Conservation (phyloP, 495 filamentous ascomycete species). For the Rostrohypoxylon terebratum region DNA sequence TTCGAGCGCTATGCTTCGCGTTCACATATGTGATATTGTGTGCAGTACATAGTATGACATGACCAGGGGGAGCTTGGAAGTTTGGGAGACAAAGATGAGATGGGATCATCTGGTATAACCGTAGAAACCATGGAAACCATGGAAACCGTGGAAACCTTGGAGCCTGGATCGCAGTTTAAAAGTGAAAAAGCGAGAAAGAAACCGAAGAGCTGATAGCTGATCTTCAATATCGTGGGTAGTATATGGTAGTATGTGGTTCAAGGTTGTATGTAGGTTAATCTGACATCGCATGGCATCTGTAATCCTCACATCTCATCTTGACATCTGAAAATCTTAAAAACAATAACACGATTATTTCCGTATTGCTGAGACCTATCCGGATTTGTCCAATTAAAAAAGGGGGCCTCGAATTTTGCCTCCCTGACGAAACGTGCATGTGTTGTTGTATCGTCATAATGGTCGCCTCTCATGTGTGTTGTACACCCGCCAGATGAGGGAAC, state of each 20-base stretch:
- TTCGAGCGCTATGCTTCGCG: conserved; percentile 33
- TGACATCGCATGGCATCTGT: not conserved
- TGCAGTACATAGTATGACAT: conserved; percentile 19
- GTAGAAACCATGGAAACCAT: not conserved
- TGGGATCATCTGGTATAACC: not conserved
- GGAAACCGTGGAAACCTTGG: not conserved
- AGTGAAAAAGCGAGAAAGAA: not conserved
- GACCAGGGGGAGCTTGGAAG: conserved; percentile 11
- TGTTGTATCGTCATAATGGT: conserved; percentile 39
- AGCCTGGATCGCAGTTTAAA: not conserved
- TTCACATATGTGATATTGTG: conserved; percentile 12
- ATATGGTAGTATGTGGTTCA: too few relatives aligned
- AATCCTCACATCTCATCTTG: too few relatives aligned
- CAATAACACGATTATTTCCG: conserved; percentile 15
- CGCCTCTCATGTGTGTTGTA: conserved; percentile 43
- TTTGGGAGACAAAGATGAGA: not conserved
- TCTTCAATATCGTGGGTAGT: too few relatives aligned
- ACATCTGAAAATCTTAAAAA: conserved; percentile 3
- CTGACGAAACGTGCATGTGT: conserved; percentile 32
- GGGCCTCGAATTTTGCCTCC: conserved; percentile 31
- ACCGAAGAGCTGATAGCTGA: not conserved
- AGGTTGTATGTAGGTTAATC: not conserved
- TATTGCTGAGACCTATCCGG: conserved; percentile 16
- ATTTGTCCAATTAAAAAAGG: conserved; percentile 17
- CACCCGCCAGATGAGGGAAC: conserved; percentile 42